Percentiles rank a stretch among this genome's conserved stretches.
Conservation (phyloP, 371 early-diverging fungal genomes). For the Mucor irregularis region DNA sequence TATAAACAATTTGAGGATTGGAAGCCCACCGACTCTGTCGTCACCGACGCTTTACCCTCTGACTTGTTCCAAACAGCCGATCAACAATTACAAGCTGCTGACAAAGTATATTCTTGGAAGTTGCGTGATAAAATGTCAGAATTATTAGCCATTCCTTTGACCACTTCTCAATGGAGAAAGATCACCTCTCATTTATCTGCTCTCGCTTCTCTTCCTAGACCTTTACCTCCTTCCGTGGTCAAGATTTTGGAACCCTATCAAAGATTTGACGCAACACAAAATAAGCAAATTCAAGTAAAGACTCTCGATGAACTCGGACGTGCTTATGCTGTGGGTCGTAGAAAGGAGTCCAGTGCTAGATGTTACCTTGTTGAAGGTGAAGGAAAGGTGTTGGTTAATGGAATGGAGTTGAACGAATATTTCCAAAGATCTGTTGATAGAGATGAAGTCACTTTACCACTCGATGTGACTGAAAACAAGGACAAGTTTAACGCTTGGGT, state of each 20-base stretch:
- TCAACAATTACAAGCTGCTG: conserved; percentile 3
- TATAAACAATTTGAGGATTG: conserved; percentile 48
- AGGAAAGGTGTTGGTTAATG: conserved; percentile 82
- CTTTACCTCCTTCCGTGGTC: conserved; percentile 50
- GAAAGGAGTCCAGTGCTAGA: conserved; percentile 84
- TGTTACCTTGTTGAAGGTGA: conserved; percentile 83
- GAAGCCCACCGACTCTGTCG: conserved; percentile 16
- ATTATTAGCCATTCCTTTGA: conserved; percentile 57
- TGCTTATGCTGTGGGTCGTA: conserved; percentile 78
- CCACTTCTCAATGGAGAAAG: conserved; percentile 66
- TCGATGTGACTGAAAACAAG: conserved; percentile 62
- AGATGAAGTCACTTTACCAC: conserved; percentile 74
- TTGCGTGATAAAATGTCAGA: conserved; percentile 56
- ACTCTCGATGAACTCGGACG: conserved; percentile 77
- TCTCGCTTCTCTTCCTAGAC: conserved; percentile 55
- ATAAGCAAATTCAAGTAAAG: conserved; percentile 29
- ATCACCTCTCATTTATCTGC: conserved; percentile 55
- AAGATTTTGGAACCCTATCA: conserved; percentile 45
- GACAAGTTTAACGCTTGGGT: conserved; percentile 90
- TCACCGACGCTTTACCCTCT: not conserved
- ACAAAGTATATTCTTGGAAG: conserved; percentile 50
- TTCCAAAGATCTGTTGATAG: conserved; percentile 71
- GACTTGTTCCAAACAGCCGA: conserved; percentile 2
- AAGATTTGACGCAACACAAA: conserved; percentile 29
- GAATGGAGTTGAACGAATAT: conserved; percentile 74